Evolutionary conservation across 73 alveolate genomes (phyloP).

Genomic region (Symbiodinium natans): DNA sequence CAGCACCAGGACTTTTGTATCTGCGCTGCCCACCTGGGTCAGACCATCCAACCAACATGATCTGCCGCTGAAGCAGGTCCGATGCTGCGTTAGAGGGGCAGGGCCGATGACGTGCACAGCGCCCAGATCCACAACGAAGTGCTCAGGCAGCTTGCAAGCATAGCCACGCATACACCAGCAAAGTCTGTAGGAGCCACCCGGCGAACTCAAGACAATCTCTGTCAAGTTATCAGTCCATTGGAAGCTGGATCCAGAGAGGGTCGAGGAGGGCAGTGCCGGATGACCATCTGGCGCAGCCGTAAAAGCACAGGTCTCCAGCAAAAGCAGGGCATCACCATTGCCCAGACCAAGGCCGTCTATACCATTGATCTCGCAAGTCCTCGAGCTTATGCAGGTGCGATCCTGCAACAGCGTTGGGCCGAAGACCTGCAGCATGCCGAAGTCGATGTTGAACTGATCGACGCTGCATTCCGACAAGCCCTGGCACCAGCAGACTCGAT

Average conservation of each 20-base stretch:
- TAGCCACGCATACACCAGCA: slow-evolving; percentile 19
- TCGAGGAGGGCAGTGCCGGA: background rate
- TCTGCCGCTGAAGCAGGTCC: background rate
- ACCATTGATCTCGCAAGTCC: background rate
- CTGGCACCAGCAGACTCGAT: slow-evolving; percentile 1
- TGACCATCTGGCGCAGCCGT: background rate
- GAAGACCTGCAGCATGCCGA: background rate
- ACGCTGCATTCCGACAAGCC: background rate
- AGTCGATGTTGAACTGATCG: background rate
- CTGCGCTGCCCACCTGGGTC: background rate
- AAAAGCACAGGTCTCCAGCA: background rate
- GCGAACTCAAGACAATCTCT: background rate
- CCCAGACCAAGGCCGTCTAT: background rate
- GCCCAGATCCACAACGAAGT: slow-evolving; percentile 5
- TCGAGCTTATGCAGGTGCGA: background rate
- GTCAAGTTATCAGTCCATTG: background rate
- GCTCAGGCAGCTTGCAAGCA: background rate
- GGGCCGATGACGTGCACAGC: background rate
- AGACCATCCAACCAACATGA: background rate
- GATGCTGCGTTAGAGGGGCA: background rate
- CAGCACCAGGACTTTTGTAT: background rate
- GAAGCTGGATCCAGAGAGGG: background rate
- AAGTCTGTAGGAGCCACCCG: background rate
- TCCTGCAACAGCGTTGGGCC: background rate
- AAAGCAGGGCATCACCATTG: background rate